These are phyloP conservation scores for Taxawa tesnikishii DNA, from an alignment of 2,329 filamentous ascomycete genomes.

Conservation along the genomic window DNA sequence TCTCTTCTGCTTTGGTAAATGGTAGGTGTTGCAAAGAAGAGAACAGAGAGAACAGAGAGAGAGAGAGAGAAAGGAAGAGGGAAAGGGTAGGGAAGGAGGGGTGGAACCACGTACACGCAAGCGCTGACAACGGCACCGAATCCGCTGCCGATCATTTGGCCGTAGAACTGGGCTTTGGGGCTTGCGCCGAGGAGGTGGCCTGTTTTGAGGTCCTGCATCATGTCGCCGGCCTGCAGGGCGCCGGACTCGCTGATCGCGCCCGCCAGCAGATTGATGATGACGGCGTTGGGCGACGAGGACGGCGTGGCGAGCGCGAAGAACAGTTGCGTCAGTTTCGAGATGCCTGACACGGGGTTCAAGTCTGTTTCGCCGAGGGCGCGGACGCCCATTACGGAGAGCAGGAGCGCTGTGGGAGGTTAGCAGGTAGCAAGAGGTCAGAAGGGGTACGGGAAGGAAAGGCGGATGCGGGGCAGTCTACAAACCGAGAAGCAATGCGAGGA, in stretches of 20 bases:
- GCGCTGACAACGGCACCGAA: slow-evolving; percentile 79
- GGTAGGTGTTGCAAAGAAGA: too few relatives aligned
- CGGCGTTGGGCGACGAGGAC: slow-evolving; percentile 63
- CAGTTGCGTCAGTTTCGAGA: slow-evolving; percentile 90
- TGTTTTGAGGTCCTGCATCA: slow-evolving; percentile 96
- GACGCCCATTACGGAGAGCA: slow-evolving; percentile 52
- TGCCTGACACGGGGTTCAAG: slow-evolving; percentile 89
- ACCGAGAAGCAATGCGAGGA: slow-evolving; percentile 64
- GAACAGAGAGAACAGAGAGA: too few relatives aligned
- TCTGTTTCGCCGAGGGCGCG: slow-evolving; percentile 69
- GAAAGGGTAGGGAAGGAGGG: too few relatives aligned
- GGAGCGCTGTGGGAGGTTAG: slow-evolving; percentile 40
- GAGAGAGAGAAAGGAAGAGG: too few relatives aligned
- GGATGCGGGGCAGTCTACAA: too few relatives aligned
- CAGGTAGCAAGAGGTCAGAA: background rate
- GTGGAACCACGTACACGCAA: slow-evolving; percentile 76
- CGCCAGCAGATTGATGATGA: slow-evolving; percentile 91
- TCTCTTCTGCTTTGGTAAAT: too few relatives aligned
- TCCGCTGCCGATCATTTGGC: slow-evolving; percentile 81
- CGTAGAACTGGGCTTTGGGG: slow-evolving; percentile 92
- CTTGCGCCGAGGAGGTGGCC: slow-evolving; percentile 86
- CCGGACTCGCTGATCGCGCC: slow-evolving; percentile 78
- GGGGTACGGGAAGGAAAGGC: background rate
- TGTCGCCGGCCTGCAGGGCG: slow-evolving; percentile 85
- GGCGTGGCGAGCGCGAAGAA: slow-evolving; percentile 89